Conservation (phyloP, 23 red algal genomes). For the Chondrus crispus region DNA sequence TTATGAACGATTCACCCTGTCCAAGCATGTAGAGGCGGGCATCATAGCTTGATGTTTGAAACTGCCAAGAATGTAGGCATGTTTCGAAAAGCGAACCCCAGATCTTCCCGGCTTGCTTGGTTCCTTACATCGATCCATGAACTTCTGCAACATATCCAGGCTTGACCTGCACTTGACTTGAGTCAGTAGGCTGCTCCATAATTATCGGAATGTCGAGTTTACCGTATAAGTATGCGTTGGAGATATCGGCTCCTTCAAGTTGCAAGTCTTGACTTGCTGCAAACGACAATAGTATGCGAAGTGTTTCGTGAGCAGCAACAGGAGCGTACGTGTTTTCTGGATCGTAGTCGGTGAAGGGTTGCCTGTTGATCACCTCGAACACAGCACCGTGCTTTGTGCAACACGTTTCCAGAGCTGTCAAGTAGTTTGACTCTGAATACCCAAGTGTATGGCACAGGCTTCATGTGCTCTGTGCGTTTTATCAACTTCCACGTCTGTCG, state of each 20-base stretch:
- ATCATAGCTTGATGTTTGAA: neutral
- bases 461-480: neutral
- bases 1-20: neutral
- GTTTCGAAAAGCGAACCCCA: neutral
- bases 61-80: neutral
- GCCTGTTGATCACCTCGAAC: neutral
- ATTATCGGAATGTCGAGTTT: neutral
- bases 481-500: neutral
- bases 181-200: conserved; percentile 19
- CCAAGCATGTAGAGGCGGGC: neutral
- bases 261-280: neutral
- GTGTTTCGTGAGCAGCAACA: neutral
- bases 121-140: neutral
- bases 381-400: neutral
- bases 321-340: neutral
- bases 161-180: neutral
- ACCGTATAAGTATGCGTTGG: neutral
- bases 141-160: conserved; percentile 4
- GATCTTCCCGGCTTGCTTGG: neutral
- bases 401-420: neutral
- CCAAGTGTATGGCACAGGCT: conserved; percentile 19
- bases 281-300: neutral
- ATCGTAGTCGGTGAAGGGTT: neutral
- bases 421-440: conserved; percentile 15
- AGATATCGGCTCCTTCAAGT: neutral